Conservation (phyloP, 768 basidiomycete species). For the Piloderma croceum region DNA sequence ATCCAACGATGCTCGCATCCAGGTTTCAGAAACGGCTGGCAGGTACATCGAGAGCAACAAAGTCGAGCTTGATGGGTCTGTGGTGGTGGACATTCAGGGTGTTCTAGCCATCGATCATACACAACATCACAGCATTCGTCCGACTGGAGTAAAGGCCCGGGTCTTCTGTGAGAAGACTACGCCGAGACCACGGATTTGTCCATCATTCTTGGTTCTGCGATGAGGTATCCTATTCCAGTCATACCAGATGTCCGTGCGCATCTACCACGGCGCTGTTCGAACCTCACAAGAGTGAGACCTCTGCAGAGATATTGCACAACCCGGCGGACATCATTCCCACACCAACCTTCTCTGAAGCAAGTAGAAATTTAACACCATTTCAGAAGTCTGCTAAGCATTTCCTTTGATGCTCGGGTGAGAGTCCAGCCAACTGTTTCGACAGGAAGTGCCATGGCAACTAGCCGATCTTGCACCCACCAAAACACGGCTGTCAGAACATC, state of each 20-base stretch:
- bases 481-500: conserved; percentile 18
- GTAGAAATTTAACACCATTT: conserved; percentile 9
- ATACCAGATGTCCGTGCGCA: conserved; percentile 1
- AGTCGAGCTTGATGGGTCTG: no score
- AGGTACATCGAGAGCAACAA: no score
- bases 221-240: conserved; percentile 1
- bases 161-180: no score
- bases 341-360: conserved; percentile 18
- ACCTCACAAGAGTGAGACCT: conserved; percentile 9
- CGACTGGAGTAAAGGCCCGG: no score
- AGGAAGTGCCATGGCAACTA: conserved; percentile 7
- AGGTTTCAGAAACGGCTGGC: no score
- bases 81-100: no score
- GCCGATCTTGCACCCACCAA: conserved; percentile 14
- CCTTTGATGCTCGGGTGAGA: conserved; percentile 16
- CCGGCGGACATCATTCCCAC: conserved; percentile 14
- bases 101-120: no score
- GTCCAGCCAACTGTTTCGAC: conserved; percentile 8
- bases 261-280: conserved; percentile 14
- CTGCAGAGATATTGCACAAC: conserved; percentile 15
- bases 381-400: conserved; percentile 11
- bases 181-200: no score
- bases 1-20: no score
- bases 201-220: conserved; percentile 7
- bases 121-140: no score